A percentile compares a stretch with the other conserved stretches of the same genome.
These are phyloP conservation scores for Begonia peltatifolia DNA, from an alignment of 306 rosid species.

Conservation along the genomic window DNA sequence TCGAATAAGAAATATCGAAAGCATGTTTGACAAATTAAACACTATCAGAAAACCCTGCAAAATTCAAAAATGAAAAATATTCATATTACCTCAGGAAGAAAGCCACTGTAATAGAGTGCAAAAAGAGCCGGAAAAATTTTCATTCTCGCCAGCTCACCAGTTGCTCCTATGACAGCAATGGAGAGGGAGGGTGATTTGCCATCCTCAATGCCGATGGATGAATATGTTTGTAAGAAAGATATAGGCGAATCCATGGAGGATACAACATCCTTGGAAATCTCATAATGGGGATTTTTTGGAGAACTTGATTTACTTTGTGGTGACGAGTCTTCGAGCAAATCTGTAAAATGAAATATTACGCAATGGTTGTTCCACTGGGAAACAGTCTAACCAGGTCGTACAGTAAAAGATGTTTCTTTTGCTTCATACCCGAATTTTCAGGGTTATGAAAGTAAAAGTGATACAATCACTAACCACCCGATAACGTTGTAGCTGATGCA, in stretches of 20 bases:
- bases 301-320: slow-evolving; percentile 15
- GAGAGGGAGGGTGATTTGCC: slow-evolving; percentile 44
- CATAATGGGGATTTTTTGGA: slow-evolving; percentile 10
- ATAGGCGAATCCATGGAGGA: slow-evolving; percentile 19
- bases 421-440: neutral
- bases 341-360: slow-evolving; percentile 5
- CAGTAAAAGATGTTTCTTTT: neutral
- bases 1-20: too few species aligned
- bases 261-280: slow-evolving; percentile 18
- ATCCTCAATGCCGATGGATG: slow-evolving; percentile 14
- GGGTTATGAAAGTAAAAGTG: neutral
- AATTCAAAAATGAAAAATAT: neutral
- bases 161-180: slow-evolving; percentile 85
- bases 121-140: slow-evolving; percentile 87
- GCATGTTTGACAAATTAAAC: too few species aligned
- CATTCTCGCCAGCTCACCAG: slow-evolving; percentile 80
- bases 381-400: neutral
- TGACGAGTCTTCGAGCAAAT: slow-evolving; percentile 11
- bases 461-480: slow-evolving; percentile 21
- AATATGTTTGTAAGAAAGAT: slow-evolving; percentile 25
- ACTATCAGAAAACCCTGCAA: too few species aligned
- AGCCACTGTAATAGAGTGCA: slow-evolving; percentile 82
- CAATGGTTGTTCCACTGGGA: neutral
- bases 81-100: slow-evolving; percentile 70
- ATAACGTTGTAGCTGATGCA: slow-evolving; percentile 8